These are phyloP conservation scores for Hypocreales sp. DNA, from an alignment of 2,329 filamentous ascomycete genomes.

Conservation along the genomic window DNA sequence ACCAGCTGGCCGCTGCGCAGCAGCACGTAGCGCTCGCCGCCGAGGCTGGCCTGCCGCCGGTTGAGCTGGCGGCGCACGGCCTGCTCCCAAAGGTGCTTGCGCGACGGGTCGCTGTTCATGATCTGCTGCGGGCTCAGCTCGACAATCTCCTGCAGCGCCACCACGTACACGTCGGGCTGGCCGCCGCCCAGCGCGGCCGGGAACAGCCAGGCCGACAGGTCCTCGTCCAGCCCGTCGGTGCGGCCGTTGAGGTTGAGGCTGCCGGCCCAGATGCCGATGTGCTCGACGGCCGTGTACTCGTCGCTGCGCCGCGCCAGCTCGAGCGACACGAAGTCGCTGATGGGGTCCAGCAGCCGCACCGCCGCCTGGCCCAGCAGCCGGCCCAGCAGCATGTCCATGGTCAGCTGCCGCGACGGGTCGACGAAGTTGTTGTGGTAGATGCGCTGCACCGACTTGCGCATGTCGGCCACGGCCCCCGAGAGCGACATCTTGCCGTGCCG, in stretches of 20 bases:
- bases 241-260: conserved; percentile 94
- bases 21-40: conserved; percentile 70
- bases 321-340: conserved; percentile 74
- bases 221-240: conserved; percentile 59
- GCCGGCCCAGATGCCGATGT: conserved; percentile 69
- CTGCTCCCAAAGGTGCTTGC: conserved; percentile 74
- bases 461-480: conserved; percentile 85
- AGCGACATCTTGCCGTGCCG: conserved; percentile 91
- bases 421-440: conserved; percentile 97
- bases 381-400: conserved; percentile 84
- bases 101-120: conserved; percentile 89
- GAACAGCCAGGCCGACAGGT: conserved; percentile 77
- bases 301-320: conserved; percentile 54
- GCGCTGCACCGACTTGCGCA: conserved; percentile 82
- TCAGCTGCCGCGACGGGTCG: conserved; percentile 83
- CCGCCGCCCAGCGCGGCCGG: conserved; percentile 39
- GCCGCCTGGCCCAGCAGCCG: conserved; percentile 68
- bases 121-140: conserved; percentile 95
- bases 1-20: conserved; percentile 88
- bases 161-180: conserved; percentile 72
- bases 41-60: conserved; percentile 43
- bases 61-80: conserved; percentile 71
- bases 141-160: conserved; percentile 98
- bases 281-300: conserved; percentile 62
- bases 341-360: conserved; percentile 81